Base-by-base conservation (phyloP, 768 basidiomycete species). In the Russula sp. region DNA sequence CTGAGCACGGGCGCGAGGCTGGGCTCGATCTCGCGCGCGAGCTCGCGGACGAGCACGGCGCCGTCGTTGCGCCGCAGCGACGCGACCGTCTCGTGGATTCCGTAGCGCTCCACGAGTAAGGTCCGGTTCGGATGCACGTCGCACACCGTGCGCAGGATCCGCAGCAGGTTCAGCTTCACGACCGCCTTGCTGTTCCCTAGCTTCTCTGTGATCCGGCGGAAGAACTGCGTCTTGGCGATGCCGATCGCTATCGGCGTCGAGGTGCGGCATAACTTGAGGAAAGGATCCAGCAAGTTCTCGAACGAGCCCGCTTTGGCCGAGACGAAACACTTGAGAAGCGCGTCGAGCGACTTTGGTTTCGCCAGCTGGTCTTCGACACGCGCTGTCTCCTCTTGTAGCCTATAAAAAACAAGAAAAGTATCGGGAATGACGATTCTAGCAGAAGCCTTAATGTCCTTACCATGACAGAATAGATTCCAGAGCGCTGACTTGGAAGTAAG, bases 341-440 rank as follows among this genome's bases (percentile, higher is more conserved):
- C 77, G 0, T 90, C 85, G 18, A 91, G 73, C 1, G 88, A 77
- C 13, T 78, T 77, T 2, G 78, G 73, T 68, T 90, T 88, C 38
- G 88, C 75, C 0, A 99, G 78, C 52, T 88, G 84, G 69, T 96
- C 94, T 71, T 98, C 97, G 7, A 99, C 90, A 57, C 93, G 83
- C 2, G 92, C 86, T 1, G 90, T 92, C 74, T 99, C 97, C 68
- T 98, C 97, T 77, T 94, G 90, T 39, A 98, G 76, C 93, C 92
- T 94, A 45, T 2, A 67, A n/a, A 10, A 18, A 29, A 34, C 5
- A 13, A 35, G 13, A 29, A 25, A 29, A 51, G 18, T 32, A 41
- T 57, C 39, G 6, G 11, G 5, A 42, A 32, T 5, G 16, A 32
- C 45, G 11, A 51, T 4, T 16, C 36, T 16, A 4, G 29, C 11